Percentiles rank a stretch among this genome's conserved stretches.
phyloP scores from a whole-genome alignment of 2,329 filamentous ascomycete species.

The Colletotrichum truncatum region DNA sequence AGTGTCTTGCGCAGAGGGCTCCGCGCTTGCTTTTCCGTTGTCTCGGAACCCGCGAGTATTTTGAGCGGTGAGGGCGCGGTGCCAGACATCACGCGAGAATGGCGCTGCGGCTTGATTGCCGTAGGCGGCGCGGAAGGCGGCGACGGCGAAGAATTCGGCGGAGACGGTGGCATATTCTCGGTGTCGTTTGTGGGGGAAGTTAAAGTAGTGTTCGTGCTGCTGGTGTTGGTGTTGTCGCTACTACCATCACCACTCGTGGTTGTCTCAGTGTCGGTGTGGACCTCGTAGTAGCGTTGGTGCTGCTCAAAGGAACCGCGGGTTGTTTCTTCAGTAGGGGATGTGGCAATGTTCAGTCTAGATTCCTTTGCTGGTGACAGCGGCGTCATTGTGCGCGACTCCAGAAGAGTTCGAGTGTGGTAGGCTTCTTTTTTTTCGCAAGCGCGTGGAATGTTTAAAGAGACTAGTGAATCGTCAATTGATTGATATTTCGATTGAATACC shows the following conservation, averaged over 20 bases:
- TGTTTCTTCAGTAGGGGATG: conserved; percentile 38
- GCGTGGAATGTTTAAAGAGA: neutral
- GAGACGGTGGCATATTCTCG: conserved; percentile 57
- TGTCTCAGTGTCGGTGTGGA: conserved; percentile 38
- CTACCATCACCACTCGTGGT: conserved; percentile 28
- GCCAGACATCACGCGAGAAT: conserved; percentile 66
- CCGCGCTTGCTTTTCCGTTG: conserved; percentile 41
- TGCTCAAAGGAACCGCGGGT: conserved; percentile 40
- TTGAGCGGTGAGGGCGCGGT: conserved; percentile 66
- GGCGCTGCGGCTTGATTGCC: conserved; percentile 42
- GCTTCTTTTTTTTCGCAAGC: conserved; percentile 10
- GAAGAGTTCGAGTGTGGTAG: neutral
- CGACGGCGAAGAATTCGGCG: conserved; percentile 36
- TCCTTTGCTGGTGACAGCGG: conserved; percentile 50
- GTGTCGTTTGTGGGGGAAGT: conserved; percentile 40
- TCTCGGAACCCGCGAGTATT: conserved; percentile 53
- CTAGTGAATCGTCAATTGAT: conserved; percentile 25
- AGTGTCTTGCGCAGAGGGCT: conserved; percentile 50
- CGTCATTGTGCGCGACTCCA: conserved; percentile 41
- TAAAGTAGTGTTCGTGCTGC: conserved; percentile 30
- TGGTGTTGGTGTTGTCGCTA: conserved; percentile 28
- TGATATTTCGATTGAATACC: conserved; percentile 26
- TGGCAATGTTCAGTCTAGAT: conserved; percentile 39
- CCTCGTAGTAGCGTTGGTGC: conserved; percentile 39
- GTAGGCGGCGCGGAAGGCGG: conserved; percentile 20